A percentile compares a stretch with the other conserved stretches of the same genome.
Conservation (phyloP, 257 asterid genomes). For the Buddleja alternifolia region DNA sequence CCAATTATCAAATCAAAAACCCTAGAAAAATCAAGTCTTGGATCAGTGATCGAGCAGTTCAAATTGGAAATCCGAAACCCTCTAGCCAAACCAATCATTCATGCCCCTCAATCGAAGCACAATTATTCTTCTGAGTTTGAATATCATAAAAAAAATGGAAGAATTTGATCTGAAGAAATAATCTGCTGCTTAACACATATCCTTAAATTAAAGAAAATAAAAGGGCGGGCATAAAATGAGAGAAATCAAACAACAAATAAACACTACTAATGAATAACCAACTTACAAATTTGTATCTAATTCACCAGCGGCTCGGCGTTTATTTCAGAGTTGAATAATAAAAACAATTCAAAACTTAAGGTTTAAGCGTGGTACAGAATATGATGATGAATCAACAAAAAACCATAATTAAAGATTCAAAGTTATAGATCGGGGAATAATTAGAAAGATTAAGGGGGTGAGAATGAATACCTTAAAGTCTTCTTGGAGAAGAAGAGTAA, state of each 20-base stretch:
- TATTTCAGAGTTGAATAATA: background rate
- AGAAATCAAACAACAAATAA: conserved; percentile 5
- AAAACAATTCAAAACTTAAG: background rate
- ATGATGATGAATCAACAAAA: background rate
- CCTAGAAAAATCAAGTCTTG: conserved; percentile 31
- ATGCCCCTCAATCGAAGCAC: background rate
- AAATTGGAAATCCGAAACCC: conserved; percentile 22
- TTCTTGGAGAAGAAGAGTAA: conserved; percentile 35
- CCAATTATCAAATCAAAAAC: conserved; percentile 5
- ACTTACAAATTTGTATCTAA: background rate
- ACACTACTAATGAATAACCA: background rate
- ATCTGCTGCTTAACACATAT: background rate
- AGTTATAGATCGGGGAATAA: background rate
- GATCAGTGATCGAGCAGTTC: conserved; percentile 25
- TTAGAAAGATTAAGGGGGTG: conserved; percentile 17
- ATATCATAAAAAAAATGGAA: background rate
- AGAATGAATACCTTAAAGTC: conserved; percentile 32
- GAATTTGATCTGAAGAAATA: background rate
- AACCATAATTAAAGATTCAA: background rate
- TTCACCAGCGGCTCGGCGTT: background rate
- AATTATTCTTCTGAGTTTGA: background rate
- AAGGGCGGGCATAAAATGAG: background rate
- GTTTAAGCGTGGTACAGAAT: background rate
- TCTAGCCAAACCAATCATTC: conserved; percentile 13
- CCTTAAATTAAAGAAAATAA: background rate